Percentiles rank a stretch among this genome's conserved stretches.
These are phyloP conservation scores for Nitzschia sp. DNA, from an alignment of 108 stramenopile genomes.

Conservation along the genomic window DNA sequence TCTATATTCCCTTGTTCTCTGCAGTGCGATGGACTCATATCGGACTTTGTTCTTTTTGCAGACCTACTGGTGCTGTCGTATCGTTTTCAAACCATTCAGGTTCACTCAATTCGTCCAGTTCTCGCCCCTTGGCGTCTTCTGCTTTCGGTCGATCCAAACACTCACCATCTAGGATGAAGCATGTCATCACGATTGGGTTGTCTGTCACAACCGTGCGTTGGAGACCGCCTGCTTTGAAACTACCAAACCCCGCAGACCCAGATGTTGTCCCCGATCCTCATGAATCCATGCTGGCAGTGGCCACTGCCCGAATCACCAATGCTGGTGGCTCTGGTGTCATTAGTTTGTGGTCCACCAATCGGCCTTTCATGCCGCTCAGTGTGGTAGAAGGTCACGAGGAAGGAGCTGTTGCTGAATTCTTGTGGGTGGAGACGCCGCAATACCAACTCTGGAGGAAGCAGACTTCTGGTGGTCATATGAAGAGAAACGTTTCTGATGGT, in stretches of 20 bases:
- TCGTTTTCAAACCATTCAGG: not conserved
- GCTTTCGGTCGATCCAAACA: constrained; percentile 9
- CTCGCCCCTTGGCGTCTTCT: not conserved
- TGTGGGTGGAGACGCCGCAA: constrained; percentile 60
- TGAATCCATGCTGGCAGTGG: constrained; percentile 80
- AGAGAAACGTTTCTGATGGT: not conserved
- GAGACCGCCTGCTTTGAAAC: constrained; percentile 55
- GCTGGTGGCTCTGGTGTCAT: constrained; percentile 70
- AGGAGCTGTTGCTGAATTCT: constrained; percentile 75
- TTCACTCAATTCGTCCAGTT: constrained; percentile 1
- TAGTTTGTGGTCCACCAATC: constrained; percentile 67
- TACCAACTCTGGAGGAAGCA: not conserved
- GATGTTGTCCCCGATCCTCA: constrained; percentile 42
- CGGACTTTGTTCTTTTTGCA: not conserved
- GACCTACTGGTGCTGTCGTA: too few species aligned
- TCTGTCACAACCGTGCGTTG: constrained; percentile 73
- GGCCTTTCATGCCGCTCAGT: constrained; percentile 76
- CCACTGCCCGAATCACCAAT: constrained; percentile 73
- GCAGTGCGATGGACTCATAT: not conserved
- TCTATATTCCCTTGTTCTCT: not conserved
- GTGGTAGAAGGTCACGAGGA: constrained; percentile 74
- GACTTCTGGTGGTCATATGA: not conserved
- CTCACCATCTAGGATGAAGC: constrained; percentile 13
- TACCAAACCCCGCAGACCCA: not conserved
- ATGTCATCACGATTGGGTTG: constrained; percentile 58